Evolutionary conservation across 371 early-diverging fungal genomes (phyloP), one percentile per base, ranked within the genome.

Genomic region (Umbelopsis sp.): DNA sequence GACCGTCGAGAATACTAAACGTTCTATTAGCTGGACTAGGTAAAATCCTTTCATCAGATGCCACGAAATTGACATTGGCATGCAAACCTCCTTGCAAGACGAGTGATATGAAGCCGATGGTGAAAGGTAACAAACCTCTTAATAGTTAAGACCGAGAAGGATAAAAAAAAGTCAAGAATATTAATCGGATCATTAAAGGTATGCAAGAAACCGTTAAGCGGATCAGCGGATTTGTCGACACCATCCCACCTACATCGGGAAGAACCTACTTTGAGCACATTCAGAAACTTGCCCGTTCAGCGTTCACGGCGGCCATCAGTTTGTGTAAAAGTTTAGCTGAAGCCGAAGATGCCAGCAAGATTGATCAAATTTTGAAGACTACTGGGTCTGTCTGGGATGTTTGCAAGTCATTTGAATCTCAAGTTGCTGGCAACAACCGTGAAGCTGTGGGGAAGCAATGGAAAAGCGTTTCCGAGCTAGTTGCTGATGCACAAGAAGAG

Each of bases 51-150:
- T 74, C 80, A 24, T 77, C 78, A 44, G 79, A 82, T 63, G 79
- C 83, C n/a, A 82, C 83, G 24, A 82, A 82, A 63, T 73, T 82
- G 24, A 74, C 80, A 1, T 53, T 82, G 46, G 80, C 83, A n/a
- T 82, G 83, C 62, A 82, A 82, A 69, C 80, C 83, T 63, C 83
- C 83, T 46, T 76, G 80, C 24, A 78, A 82, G 71, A 72, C 78
- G 1, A 44, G 24, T 5, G 83, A 82, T 46, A 73, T 73, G 25
- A 68, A 74, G 16, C 72, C 70, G 18, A 80, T 82, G 83, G 63
- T 78, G 24, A 46, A 71, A 57, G 69, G 69, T 69, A 52, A 1
- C 2, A 7, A 41, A 0, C 7, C 12, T 41, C 12, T 5, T 1
- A 41, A 41, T 0, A 12, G 38, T 41, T 41, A 10, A 41, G 41